phyloP scores from a whole-genome alignment of 2,329 filamentous ascomycete genomes.

The Aspergillus tamarii region DNA sequence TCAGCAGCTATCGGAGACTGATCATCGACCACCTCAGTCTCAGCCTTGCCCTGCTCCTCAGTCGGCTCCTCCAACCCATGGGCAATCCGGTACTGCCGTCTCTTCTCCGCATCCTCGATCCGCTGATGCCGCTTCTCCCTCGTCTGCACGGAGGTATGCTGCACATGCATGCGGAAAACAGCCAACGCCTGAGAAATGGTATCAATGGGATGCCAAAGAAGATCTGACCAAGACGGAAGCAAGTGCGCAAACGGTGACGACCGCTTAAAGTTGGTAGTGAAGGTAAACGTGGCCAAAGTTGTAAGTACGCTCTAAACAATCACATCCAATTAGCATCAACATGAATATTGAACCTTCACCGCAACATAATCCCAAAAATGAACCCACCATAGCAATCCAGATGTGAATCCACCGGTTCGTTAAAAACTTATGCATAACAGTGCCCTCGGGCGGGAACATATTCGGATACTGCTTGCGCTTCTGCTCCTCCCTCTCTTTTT shows the following conservation, averaged over 20 bases:
- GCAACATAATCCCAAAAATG: not conserved
- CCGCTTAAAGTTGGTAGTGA: constrained; percentile 75
- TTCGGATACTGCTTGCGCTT: constrained; percentile 77
- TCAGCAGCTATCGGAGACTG: constrained; percentile 43
- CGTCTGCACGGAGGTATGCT: constrained; percentile 69
- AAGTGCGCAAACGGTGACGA: constrained; percentile 80
- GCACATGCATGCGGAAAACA: constrained; percentile 76
- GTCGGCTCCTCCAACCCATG: constrained; percentile 71
- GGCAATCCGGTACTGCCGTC: constrained; percentile 80
- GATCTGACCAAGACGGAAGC: constrained; percentile 70
- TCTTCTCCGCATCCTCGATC: constrained; percentile 85
- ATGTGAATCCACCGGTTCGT: constrained; percentile 76
- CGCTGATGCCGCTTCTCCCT: constrained; percentile 72
- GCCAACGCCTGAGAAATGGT: constrained; percentile 68
- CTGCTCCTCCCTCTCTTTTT: constrained; percentile 68
- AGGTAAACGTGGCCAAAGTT: constrained; percentile 71
- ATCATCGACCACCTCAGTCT: constrained; percentile 36
- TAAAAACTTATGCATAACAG: constrained; percentile 82
- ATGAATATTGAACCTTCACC: not conserved
- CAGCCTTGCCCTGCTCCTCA: constrained; percentile 38
- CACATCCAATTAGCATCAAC: not conserved
- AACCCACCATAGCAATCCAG: constrained; percentile 74
- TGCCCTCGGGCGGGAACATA: constrained; percentile 82
- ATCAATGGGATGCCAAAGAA: constrained; percentile 70
- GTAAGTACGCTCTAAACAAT: constrained; percentile 64